Evolutionary conservation across 495 filamentous ascomycete genomes (phyloP).

Genomic region (Xylaria grammica): DNA sequence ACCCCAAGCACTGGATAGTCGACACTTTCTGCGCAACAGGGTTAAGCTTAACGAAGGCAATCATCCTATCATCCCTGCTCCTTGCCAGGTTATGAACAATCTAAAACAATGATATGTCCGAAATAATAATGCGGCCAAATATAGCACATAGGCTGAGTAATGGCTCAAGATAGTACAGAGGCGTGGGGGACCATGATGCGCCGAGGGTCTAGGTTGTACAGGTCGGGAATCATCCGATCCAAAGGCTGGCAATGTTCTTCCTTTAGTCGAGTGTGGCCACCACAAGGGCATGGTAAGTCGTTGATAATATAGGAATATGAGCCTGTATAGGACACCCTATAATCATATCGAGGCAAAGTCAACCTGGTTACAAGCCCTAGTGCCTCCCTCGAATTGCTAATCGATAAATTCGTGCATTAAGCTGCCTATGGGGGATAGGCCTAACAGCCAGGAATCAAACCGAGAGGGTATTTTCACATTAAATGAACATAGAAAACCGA

Average conservation of each 20-base stretch:
- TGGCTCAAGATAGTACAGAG: conserved; percentile 2
- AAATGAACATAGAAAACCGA: not conserved
- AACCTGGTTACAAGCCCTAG: conserved; percentile 9
- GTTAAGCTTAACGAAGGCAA: not conserved
- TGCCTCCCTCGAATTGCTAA: not conserved
- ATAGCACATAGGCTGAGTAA: not conserved
- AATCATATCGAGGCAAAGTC: conserved; percentile 17
- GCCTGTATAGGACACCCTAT: not conserved
- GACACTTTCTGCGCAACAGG: not conserved
- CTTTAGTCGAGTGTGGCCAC: no score
- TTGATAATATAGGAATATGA: not conserved
- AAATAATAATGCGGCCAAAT: not conserved
- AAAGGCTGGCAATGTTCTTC: not conserved
- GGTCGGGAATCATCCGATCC: not conserved
- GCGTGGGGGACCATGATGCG: not conserved
- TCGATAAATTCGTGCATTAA: conserved; percentile 11
- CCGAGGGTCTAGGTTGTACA: not conserved
- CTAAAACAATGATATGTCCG: not conserved
- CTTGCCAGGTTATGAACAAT: not conserved
- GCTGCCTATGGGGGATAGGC: not conserved
- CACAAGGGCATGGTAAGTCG: not conserved
- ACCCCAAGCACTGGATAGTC: not conserved
- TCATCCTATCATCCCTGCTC: not conserved
- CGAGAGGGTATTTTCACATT: not conserved
- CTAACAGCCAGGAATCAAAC: not conserved